phyloP scores from a whole-genome alignment of 176 grass and related monocot genomes.

The Pontederia crassipes region DNA sequence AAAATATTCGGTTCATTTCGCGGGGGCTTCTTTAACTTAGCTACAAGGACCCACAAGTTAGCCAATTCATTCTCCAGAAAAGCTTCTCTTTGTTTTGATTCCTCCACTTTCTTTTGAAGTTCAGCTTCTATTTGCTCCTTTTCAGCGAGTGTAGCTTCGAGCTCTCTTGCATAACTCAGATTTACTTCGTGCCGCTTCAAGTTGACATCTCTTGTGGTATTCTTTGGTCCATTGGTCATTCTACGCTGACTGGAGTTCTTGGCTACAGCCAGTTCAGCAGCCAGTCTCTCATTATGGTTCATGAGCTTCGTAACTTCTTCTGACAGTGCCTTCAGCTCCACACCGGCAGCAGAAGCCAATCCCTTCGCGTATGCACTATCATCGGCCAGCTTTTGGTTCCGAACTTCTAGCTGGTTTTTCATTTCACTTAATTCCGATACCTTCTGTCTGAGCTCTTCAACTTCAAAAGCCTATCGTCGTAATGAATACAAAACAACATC shows the following conservation, averaged over 20 bases:
- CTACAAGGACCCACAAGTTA: slow-evolving; percentile 95
- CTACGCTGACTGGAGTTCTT: slow-evolving; percentile 58
- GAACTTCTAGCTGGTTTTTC: slow-evolving; percentile 59
- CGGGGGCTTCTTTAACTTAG: slow-evolving; percentile 76
- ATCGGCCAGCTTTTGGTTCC: slow-evolving; percentile 77
- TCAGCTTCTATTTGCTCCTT: slow-evolving; percentile 80
- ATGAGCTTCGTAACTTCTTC: slow-evolving; percentile 99
- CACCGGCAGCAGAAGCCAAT: slow-evolving; percentile 86
- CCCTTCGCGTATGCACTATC: slow-evolving; percentile 96
- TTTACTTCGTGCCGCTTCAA: slow-evolving; percentile 48
- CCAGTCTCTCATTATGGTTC: slow-evolving; percentile 97
- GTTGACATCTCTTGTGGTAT: slow-evolving; percentile 50
- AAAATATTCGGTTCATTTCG: slow-evolving; percentile 41
- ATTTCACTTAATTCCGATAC: slow-evolving; percentile 50
- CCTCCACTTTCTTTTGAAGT: slow-evolving; percentile 70
- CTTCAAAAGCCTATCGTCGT: slow-evolving; percentile 41
- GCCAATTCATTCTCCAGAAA: slow-evolving; percentile 89
- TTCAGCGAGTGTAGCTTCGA: slow-evolving; percentile 46
- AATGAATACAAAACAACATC: background rate
- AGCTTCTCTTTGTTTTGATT: slow-evolving; percentile 80
- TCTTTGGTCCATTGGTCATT: slow-evolving; percentile 46
- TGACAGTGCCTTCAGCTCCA: slow-evolving; percentile 92
- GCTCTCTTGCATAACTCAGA: slow-evolving; percentile 52
- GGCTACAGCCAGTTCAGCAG: slow-evolving; percentile 45
- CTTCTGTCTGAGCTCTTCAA: slow-evolving; percentile 62